Conservation (phyloP, 495 filamentous ascomycete genomes). For the Lepraria neglecta region DNA sequence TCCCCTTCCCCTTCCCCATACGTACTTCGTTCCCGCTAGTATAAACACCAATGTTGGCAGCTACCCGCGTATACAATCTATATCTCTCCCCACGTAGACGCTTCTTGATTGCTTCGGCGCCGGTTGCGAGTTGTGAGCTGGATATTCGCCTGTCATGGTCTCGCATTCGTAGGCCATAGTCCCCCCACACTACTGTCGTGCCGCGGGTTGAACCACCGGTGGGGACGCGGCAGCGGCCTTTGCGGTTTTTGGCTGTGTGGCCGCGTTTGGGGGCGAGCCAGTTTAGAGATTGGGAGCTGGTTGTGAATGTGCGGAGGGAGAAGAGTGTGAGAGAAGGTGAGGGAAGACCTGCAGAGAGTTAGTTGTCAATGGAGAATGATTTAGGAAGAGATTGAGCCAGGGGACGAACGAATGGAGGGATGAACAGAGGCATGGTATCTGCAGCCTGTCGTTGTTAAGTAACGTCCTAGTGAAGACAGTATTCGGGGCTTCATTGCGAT, state of each 20-base stretch:
- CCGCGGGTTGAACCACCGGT: constrained; percentile 88
- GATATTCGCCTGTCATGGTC: constrained; percentile 90
- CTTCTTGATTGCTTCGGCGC: constrained; percentile 85
- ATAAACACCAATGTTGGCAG: constrained; percentile 90
- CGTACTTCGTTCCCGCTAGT: constrained; percentile 90
- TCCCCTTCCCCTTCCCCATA: constrained; percentile 99
- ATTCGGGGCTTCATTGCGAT: constrained; percentile 13
- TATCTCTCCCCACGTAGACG: constrained; percentile 88
- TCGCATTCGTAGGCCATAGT: constrained; percentile 88
- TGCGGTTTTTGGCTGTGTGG: constrained; percentile 77
- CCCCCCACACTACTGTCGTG: constrained; percentile 93
- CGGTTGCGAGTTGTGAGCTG: constrained; percentile 77
- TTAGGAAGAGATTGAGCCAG: neutral
- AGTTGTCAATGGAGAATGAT: neutral
- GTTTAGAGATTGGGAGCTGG: constrained; percentile 54
- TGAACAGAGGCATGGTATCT: neutral
- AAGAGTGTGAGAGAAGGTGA: constrained; percentile 1
- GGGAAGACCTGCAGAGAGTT: constrained; percentile 2
- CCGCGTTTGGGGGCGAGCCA: constrained; percentile 77
- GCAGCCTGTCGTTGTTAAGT: neutral
- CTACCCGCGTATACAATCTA: constrained; percentile 80
- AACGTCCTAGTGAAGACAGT: neutral
- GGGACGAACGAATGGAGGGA: neutral
- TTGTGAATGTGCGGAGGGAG: constrained; percentile 59
- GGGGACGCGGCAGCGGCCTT: constrained; percentile 78